phyloP scores from a whole-genome alignment of 2,329 filamentous ascomycete species.

The Rhexocercosporidium sp. region DNA sequence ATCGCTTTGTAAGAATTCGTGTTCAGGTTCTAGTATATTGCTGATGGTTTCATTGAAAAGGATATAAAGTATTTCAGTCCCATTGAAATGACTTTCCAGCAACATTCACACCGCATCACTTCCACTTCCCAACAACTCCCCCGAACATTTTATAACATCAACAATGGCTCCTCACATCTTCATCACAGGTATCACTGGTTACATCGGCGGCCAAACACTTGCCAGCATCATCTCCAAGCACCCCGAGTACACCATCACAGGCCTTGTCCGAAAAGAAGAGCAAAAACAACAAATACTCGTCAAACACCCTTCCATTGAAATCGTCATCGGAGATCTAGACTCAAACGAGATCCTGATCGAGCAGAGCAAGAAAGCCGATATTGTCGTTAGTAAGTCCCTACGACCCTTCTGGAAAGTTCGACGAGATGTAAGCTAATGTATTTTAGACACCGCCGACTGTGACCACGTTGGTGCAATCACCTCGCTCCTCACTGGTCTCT shows the following conservation, averaged over 20 bases:
- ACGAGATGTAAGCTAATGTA: neutral
- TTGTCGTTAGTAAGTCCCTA: constrained; percentile 22
- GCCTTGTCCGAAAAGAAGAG: constrained; percentile 26
- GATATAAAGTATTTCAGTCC: neutral
- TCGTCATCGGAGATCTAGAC: constrained; percentile 25
- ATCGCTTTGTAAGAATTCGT: neutral
- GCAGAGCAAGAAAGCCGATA: constrained; percentile 24
- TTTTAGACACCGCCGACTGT: constrained; percentile 20
- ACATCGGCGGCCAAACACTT: constrained; percentile 29
- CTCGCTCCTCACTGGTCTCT: constrained; percentile 22
- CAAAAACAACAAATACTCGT: constrained; percentile 20
- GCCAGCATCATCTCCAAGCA: constrained; percentile 19
- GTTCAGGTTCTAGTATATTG: neutral
- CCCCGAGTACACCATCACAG: constrained; percentile 23
- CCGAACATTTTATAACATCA: neutral
- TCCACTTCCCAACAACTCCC: neutral
- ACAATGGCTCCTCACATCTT: constrained; percentile 28
- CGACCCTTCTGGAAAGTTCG: neutral
- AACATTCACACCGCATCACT: neutral
- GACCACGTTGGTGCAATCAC: constrained; percentile 16
- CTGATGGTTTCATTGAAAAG: neutral
- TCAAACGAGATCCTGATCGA: constrained; percentile 19
- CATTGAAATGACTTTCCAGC: constrained; percentile 5
- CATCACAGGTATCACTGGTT: constrained; percentile 29
- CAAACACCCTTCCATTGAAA: constrained; percentile 21